These are phyloP conservation scores for Ascosphaera aggregata DNA, from an alignment of 2,329 filamentous ascomycete genomes.

Conservation along the genomic window DNA sequence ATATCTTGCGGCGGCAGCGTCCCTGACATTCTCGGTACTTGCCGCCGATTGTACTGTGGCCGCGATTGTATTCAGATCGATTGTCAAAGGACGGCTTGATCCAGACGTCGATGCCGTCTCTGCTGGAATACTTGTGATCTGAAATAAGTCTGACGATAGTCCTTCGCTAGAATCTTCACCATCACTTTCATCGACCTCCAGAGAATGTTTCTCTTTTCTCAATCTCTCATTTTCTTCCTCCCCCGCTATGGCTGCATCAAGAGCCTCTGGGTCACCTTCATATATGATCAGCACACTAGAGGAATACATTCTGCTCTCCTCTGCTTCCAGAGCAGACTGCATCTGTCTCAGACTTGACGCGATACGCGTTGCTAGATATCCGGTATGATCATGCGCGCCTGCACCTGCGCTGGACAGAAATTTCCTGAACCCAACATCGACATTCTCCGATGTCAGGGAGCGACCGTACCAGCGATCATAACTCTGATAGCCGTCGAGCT, in stretches of 20 bases:
- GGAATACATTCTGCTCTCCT: constrained; percentile 45
- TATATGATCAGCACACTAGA: constrained; percentile 42
- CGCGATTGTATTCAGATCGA: too few relatives aligned
- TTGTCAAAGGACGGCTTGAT: too few relatives aligned
- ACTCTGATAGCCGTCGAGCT: constrained; percentile 29
- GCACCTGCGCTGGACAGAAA: constrained; percentile 27
- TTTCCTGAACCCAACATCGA: constrained; percentile 32
- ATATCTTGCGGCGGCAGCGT: constrained; percentile 10
- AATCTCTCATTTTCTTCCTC: constrained; percentile 13
- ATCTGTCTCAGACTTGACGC: constrained; percentile 20
- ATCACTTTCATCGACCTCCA: too few relatives aligned
- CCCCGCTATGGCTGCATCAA: constrained; percentile 25
- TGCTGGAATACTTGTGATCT: too few relatives aligned
- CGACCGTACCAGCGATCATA: constrained; percentile 46
- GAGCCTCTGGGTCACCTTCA: constrained; percentile 35
- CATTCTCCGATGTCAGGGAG: constrained; percentile 29
- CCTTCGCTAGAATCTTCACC: too few relatives aligned
- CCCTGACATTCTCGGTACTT: too few relatives aligned
- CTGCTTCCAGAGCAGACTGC: constrained; percentile 25
- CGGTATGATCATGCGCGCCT: constrained; percentile 20
- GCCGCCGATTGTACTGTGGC: too few relatives aligned
- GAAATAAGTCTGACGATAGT: too few relatives aligned
- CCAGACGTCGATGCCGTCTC: too few relatives aligned
- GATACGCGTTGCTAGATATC: constrained; percentile 19
- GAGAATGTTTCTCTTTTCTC: constrained; percentile 10